Percentiles rank a stretch among this genome's conserved stretches.
Evolutionary conservation across 306 rosid species (phyloP).

Genomic region (Cicer chorassanicum): DNA sequence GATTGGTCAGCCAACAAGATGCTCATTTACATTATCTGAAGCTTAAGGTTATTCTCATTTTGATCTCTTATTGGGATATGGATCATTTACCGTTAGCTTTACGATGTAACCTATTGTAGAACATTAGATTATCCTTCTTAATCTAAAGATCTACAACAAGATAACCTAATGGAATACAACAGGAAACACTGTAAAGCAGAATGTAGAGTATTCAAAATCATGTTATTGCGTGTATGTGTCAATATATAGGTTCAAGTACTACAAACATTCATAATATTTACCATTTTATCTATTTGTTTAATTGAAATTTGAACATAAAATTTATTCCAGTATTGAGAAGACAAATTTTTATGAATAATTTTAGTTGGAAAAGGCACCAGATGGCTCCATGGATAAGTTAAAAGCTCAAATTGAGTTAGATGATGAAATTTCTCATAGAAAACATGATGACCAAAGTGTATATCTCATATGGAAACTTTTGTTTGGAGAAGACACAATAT

Average conservation of each 20-base stretch:
- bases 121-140: too few species aligned
- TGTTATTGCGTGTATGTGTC: too few species aligned
- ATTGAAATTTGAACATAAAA: neutral
- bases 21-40: neutral
- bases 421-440: neutral
- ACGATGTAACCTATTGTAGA: too few species aligned
- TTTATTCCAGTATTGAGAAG: neutral
- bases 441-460: neutral
- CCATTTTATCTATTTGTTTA: too few species aligned
- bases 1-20: neutral
- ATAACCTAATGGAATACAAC: too few species aligned
- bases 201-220: too few species aligned
- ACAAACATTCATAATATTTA: too few species aligned
- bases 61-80: neutral
- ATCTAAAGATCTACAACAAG: too few species aligned
- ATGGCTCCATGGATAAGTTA: neutral
- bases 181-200: too few species aligned
- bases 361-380: neutral
- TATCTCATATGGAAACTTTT: neutral
- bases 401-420: neutral
- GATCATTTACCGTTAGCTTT: neutral
- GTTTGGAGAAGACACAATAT: neutral
- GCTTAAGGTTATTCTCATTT: neutral
- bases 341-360: neutral
- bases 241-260: too few species aligned